phyloP scores from a whole-genome alignment of 257 asterid genomes.

The Thymus mandschuricus region DNA sequence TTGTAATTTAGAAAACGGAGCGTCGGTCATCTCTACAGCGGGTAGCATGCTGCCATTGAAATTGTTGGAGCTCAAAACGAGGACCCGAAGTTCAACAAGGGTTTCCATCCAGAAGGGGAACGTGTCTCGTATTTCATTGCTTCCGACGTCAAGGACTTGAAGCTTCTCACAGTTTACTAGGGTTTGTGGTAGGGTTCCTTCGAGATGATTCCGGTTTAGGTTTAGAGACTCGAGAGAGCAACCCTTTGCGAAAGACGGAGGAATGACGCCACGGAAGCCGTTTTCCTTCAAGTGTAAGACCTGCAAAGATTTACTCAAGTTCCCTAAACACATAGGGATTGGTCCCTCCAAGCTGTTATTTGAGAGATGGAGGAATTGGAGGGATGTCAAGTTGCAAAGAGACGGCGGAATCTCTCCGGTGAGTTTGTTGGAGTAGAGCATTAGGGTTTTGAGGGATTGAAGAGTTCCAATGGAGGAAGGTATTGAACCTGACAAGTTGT shows the following conservation, averaged over 20 bases:
- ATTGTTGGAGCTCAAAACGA: not conserved
- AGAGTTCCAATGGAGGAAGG: not conserved
- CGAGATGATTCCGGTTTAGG: not conserved
- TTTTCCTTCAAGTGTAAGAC: not conserved
- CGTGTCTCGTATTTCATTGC: not conserved
- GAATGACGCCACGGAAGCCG: not conserved
- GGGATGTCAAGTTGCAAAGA: slow-evolving; percentile 3
- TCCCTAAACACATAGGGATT: not conserved
- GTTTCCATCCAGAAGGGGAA: not conserved
- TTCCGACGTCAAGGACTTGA: not conserved
- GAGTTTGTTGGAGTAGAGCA: slow-evolving; percentile 11
- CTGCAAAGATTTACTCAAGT: not conserved
- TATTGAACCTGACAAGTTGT: not conserved
- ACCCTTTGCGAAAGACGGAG: not conserved
- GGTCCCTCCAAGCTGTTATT: slow-evolving; percentile 1
- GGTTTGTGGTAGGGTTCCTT: slow-evolving; percentile 1
- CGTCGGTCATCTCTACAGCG: not conserved
- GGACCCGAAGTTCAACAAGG: not conserved
- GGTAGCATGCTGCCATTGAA: not conserved
- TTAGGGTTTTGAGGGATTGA: not conserved
- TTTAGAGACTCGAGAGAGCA: slow-evolving; percentile 3
- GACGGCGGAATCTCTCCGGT: slow-evolving; percentile 4
- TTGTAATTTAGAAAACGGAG: not conserved
- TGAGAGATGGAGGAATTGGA: slow-evolving; percentile 3
- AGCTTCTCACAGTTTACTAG: not conserved